Evolutionary conservation across 2,329 filamentous ascomycete genomes (phyloP), one percentile per base, ranked within the genome.

Genomic region (Tolypocladium endophyticum): DNA sequence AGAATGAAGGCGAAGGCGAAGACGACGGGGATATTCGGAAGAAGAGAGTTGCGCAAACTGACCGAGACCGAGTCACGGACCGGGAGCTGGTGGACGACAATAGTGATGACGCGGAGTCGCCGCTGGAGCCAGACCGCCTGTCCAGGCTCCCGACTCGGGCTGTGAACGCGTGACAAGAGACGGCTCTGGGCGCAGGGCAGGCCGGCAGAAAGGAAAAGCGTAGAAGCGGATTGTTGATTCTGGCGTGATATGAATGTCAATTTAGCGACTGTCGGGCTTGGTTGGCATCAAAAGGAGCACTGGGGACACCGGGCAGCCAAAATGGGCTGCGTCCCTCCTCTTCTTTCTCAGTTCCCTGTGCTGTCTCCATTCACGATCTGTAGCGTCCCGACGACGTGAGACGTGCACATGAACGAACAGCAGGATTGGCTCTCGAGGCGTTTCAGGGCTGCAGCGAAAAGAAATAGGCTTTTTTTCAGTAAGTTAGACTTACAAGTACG

Each of bases 111-210:
- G 65, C 66, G 35, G 69, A 74, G 61, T 66, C 66, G 30, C 58
- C 66, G 30, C 65, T 64, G 59, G 70, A 69, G 58, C 45, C 64
- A 39, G 68, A 73, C 58, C 67, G 67, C 56, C 61, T 70, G n/a
- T 58, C 70, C 11, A 70, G 64, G 59, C 67, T 66, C 28, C 62
- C 71, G 35, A 58, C 72, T 8, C 70, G 74, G 59, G 68, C 70
- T 52, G 66, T 72, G 50, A 70, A 71, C 30, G 73, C 69, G 55
- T 75, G 64, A 71, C 50, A 23, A 55, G 43, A 35, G 30, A 25
- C 20, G n/a, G 33, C 33, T 7, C 33, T 39, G n/a, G 35, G 54
- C 18, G n/a, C n/a, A 39, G 35, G 11, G 36, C 33, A 14, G 38
- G 53, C 16, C 18, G 35, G 18, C 28, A 33, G 35, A 41, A 0